These are phyloP conservation scores for Ophiostoma sp. DNA, from an alignment of 2,329 filamentous ascomycete species.

Conservation along the genomic window DNA sequence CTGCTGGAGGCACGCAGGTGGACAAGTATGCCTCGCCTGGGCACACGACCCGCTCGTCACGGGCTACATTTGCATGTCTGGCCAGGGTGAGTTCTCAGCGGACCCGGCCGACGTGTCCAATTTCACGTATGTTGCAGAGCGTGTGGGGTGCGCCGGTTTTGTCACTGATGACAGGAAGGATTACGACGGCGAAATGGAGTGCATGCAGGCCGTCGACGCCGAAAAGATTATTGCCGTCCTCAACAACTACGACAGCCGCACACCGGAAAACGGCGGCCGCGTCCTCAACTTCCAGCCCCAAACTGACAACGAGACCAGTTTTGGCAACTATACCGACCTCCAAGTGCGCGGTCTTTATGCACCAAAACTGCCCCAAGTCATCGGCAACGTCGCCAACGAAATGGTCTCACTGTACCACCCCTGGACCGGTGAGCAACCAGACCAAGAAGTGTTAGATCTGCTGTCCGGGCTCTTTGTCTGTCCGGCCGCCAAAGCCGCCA, in stretches of 20 bases:
- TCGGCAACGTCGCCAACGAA: constrained; percentile 14
- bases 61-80: constrained; percentile 13
- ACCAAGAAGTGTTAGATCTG: not conserved
- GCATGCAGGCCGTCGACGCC: not conserved
- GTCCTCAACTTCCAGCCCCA: constrained; percentile 13
- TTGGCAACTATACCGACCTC: constrained; percentile 12
- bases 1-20: constrained; percentile 1
- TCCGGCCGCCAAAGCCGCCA: not conserved
- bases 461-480: not conserved
- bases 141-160: not conserved
- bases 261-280: not conserved
- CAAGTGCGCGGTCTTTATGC: constrained; percentile 4
- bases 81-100: constrained; percentile 12
- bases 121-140: constrained; percentile 3
- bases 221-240: not conserved
- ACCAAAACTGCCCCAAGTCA: not conserved
- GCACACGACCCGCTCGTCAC: constrained; percentile 9
- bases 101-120: constrained; percentile 5
- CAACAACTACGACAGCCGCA: constrained; percentile 7
- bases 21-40: constrained; percentile 10
- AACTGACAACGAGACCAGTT: constrained; percentile 14
- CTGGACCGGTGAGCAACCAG: constrained; percentile 5
- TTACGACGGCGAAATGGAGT: not conserved
- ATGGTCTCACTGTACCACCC: constrained; percentile 6
- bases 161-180: not conserved